Conservation (phyloP, 352 stramenopile species). For the Pythium oligandrum region DNA sequence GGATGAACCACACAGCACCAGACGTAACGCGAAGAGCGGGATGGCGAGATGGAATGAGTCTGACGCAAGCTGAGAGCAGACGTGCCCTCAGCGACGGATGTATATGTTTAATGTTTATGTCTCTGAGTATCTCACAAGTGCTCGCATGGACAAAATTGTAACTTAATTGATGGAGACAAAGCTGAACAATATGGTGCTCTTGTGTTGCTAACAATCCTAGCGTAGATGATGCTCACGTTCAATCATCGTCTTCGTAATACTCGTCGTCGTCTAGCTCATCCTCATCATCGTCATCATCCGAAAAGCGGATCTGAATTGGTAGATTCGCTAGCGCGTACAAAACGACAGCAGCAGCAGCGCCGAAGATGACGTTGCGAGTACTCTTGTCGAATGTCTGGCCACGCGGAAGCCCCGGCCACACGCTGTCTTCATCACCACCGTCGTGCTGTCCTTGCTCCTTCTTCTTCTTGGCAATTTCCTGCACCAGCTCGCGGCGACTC, state of each 20-base stretch:
- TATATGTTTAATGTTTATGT: no score
- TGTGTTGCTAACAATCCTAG: no score
- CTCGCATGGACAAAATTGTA: slow-evolving; percentile 12
- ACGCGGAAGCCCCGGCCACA: slow-evolving; percentile 1
- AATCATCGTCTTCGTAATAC: slow-evolving; percentile 32
- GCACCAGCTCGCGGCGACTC: slow-evolving; percentile 64
- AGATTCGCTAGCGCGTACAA: slow-evolving; percentile 69
- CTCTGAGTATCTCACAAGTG: no score
- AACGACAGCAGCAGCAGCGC: slow-evolving; percentile 57
- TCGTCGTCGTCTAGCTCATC: slow-evolving; percentile 30
- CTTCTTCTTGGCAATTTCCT: slow-evolving; percentile 51
- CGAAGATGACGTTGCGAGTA: slow-evolving; percentile 77
- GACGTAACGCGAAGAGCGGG: no score
- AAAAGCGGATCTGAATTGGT: slow-evolving; percentile 50
- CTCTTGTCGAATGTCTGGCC: slow-evolving; percentile 57
- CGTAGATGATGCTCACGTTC: no score
- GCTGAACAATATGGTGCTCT: no score
- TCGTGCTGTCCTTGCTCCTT: slow-evolving; percentile 19
- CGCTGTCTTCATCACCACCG: slow-evolving; percentile 9
- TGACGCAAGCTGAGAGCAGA: no score
- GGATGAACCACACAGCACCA: slow-evolving; percentile 16
- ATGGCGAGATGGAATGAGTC: no score
- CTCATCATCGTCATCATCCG: slow-evolving; percentile 34
- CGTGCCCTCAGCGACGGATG: no score
- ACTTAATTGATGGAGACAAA: slow-evolving; percentile 9